phyloP scores from a whole-genome alignment of 2,329 filamentous ascomycete species.

The Nemania serpens region DNA sequence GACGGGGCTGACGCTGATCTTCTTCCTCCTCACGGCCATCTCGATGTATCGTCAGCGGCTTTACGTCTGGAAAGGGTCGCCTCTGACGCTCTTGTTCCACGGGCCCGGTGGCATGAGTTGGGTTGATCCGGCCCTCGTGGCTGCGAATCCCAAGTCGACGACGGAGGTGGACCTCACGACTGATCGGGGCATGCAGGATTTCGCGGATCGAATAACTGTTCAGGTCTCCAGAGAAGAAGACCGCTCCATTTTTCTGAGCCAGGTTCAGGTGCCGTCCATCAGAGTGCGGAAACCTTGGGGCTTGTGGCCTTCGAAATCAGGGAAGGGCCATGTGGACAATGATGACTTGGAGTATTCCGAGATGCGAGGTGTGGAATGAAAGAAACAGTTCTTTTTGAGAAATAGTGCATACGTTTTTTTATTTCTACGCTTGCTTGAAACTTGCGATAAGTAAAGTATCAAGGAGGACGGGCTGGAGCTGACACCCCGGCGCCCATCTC shows the following conservation, averaged over 20 bases:
- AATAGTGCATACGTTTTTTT: too few species aligned
- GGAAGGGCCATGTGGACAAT: background rate
- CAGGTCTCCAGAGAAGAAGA: background rate
- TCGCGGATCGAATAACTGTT: background rate
- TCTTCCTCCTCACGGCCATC: slow-evolving; percentile 1
- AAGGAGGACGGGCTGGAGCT: too few species aligned
- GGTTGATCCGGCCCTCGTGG: slow-evolving; percentile 3
- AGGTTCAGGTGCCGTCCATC: background rate
- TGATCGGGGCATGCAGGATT: slow-evolving; percentile 1
- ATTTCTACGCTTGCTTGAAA: too few species aligned
- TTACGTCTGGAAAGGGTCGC: slow-evolving; percentile 10
- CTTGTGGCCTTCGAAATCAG: background rate
- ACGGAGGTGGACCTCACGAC: background rate
- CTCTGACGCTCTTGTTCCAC: slow-evolving; percentile 5
- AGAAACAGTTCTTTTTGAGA: too few species aligned
- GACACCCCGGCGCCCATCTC: too few species aligned
- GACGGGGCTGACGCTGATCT: slow-evolving; percentile 1
- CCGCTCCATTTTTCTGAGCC: too few species aligned
- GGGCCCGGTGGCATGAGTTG: background rate
- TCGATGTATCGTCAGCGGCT: background rate
- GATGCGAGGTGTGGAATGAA: slow-evolving; percentile 5
- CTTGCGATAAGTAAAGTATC: too few species aligned
- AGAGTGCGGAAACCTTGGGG: background rate
- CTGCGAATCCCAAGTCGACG: background rate
- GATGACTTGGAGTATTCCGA: slow-evolving; percentile 4